Base-by-base conservation (phyloP, 2,329 filamentous ascomycete species). In the Trichoderma sp. region DNA sequence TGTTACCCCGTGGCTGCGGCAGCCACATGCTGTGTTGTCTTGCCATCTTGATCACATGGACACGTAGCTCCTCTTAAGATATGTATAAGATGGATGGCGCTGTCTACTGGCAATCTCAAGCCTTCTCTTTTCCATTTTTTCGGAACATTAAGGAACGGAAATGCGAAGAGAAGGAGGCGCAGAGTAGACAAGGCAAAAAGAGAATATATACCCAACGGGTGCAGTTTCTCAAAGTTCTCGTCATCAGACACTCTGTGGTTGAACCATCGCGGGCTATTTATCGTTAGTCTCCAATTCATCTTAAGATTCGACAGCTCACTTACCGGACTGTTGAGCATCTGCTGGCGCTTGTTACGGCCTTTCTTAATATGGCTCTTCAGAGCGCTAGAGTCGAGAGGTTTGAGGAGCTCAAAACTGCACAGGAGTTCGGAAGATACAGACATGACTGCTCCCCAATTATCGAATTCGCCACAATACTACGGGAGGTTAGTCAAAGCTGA, bases 291-390 rank as follows among this genome's bases (percentile, higher is more conserved):
- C 30, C 28, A 67, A 47, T 20, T 59, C 17, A 26, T 8, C 47
- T 8, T 6, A n/a, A 11, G 3, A 20, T 12, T 9, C 8, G 20
- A 32, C 8, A 12, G 57, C 23, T 30, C 64, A 91, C 93, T 84
- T 90, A 97, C 94, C 80, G 95, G 95, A 85, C 94, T 97, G 86
- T 97, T 98, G 73, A 98, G 87, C 88, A 97, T 97, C 82, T 91
- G 95, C 82, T 97, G 94, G 73, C 95, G 89, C 86, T 97, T 97
- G 83, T 95, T 97, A 73, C 95, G 89, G 73, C 95, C 95, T 85
- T 98, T 98, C 86, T 99, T 99, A 83, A 99, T 99, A 80, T 99
- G 96, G 77, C 92, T 98, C 88, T 99, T 99, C 73, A 99, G 86
- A 39, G 95, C 95, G 77, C 93, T 97, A 13, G 95, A 98, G 82